Evolutionary conservation across 2,329 filamentous ascomycete genomes (phyloP).

Genomic region (Sclerotinia subarctica): DNA sequence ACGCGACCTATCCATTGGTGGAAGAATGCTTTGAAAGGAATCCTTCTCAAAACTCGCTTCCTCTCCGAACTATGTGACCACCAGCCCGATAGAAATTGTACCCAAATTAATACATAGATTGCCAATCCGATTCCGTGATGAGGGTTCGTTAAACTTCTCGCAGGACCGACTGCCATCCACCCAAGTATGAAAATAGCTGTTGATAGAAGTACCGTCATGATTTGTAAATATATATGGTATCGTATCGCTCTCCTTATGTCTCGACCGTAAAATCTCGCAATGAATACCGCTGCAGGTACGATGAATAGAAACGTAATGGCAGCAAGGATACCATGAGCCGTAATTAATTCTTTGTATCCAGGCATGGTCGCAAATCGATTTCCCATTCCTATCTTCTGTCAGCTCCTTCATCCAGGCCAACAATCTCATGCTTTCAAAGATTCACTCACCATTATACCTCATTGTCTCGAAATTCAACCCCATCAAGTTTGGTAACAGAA

Average conservation of each 20-base stretch:
- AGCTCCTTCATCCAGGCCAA: constrained; percentile 11
- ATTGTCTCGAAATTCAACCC: constrained; percentile 78
- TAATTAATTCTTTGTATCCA: constrained; percentile 68
- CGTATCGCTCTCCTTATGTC: constrained; percentile 60
- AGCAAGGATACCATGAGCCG: constrained; percentile 69
- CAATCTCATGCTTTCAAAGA: constrained; percentile 24
- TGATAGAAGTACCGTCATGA: constrained; percentile 63
- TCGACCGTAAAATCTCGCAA: constrained; percentile 66
- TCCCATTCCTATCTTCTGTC: constrained; percentile 59
- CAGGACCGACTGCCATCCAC: constrained; percentile 73
- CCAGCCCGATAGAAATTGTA: constrained; percentile 68
- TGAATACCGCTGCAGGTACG: constrained; percentile 70
- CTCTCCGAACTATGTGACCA: constrained; percentile 47
- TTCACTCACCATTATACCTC: constrained; percentile 69
- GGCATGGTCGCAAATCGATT: constrained; percentile 69
- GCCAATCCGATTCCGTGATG: constrained; percentile 82
- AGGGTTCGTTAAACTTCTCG: constrained; percentile 71
- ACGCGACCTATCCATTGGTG: constrained; percentile 85
- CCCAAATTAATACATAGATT: constrained; percentile 68
- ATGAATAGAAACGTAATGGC: constrained; percentile 72
- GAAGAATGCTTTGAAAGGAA: constrained; percentile 43
- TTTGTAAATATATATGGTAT: constrained; percentile 71
- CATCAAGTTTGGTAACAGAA: constrained; percentile 72
- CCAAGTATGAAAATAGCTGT: constrained; percentile 72
- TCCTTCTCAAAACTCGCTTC: constrained; percentile 47